Conservation (phyloP, 1,139 yeast genomes). For the Yamadazyma jaroonii region DNA sequence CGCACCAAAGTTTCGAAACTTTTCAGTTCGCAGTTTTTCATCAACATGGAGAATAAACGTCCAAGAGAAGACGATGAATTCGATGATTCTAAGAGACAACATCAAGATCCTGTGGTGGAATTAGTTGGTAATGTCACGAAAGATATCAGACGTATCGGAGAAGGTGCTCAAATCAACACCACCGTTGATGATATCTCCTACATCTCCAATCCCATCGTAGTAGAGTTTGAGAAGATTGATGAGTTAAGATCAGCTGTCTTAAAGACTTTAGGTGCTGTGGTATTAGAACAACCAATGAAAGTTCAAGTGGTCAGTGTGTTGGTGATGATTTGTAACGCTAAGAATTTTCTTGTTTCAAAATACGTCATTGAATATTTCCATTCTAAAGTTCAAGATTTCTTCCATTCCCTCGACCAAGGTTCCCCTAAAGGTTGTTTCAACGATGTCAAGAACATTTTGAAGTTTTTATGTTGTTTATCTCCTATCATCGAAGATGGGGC, state of each 20-base stretch:
- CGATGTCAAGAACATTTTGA: constrained; percentile 63
- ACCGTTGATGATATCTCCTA: constrained; percentile 67
- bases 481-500: constrained; percentile 58
- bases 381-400: constrained; percentile 53
- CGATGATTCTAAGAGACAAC: constrained; percentile 29
- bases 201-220: constrained; percentile 62
- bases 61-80: constrained; percentile 11
- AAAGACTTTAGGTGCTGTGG: constrained; percentile 64
- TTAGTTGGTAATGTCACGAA: constrained; percentile 43
- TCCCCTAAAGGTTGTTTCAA: constrained; percentile 50
- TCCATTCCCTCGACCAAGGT: constrained; percentile 32
- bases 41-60: constrained; percentile 11
- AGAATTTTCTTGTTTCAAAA: constrained; percentile 66
- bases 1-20: neutral
- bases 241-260: constrained; percentile 58
- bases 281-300: constrained; percentile 90
- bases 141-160: constrained; percentile 67
- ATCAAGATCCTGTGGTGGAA: constrained; percentile 42
- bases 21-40: constrained; percentile 1
- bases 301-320: constrained; percentile 69
- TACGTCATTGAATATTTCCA: constrained; percentile 69
- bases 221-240: constrained; percentile 67
- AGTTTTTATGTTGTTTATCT: constrained; percentile 65
- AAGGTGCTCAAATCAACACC: constrained; percentile 47
- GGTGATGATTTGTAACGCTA: constrained; percentile 64